Conservation (phyloP, 371 early-diverging fungal species). For the Syncephalastrum monosporum region DNA sequence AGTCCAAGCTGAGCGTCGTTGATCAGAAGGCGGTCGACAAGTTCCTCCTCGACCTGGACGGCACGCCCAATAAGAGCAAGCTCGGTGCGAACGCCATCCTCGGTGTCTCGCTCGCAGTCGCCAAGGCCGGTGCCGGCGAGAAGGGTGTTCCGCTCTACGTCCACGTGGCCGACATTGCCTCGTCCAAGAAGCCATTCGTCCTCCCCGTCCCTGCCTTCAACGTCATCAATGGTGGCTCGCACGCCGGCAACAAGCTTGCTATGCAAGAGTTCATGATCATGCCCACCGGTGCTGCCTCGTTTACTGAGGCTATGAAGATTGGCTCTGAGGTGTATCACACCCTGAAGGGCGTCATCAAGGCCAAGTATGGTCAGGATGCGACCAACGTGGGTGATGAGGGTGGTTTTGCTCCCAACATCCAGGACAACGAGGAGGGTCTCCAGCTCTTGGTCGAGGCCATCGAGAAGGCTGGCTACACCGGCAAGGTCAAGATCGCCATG, state of each 20-base stretch:
- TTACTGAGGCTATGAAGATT: constrained; percentile 97
- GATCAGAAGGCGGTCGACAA: constrained; percentile 92
- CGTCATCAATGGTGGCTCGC: constrained; percentile 99
- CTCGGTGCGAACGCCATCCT: constrained; percentile 99
- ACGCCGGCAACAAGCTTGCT: constrained; percentile 98
- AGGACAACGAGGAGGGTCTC: constrained; percentile 95
- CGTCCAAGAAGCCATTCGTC: constrained; percentile 78
- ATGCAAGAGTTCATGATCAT: constrained; percentile 99
- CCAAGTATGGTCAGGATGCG: constrained; percentile 97
- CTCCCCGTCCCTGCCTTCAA: constrained; percentile 99
- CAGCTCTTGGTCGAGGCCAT: constrained; percentile 91
- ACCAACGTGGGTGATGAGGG: constrained; percentile 99
- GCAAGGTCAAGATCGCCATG: constrained; percentile 96
- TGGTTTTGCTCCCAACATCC: constrained; percentile 99
- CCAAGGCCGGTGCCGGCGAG: constrained; percentile 93
- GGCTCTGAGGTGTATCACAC: constrained; percentile 96
- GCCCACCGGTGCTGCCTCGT: constrained; percentile 92
- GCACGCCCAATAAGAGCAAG: constrained; percentile 93
- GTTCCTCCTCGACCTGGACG: constrained; percentile 90
- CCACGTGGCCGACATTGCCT: constrained; percentile 89
- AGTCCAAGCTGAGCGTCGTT: constrained; percentile 69
- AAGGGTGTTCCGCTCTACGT: constrained; percentile 89
- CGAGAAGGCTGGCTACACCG: constrained; percentile 91
- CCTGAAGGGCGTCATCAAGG: constrained; percentile 94
- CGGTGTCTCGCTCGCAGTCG: constrained; percentile 95